Base-by-base conservation (phyloP, 192 early-diverging fungal species). In the Coemansia sp. region DNA sequence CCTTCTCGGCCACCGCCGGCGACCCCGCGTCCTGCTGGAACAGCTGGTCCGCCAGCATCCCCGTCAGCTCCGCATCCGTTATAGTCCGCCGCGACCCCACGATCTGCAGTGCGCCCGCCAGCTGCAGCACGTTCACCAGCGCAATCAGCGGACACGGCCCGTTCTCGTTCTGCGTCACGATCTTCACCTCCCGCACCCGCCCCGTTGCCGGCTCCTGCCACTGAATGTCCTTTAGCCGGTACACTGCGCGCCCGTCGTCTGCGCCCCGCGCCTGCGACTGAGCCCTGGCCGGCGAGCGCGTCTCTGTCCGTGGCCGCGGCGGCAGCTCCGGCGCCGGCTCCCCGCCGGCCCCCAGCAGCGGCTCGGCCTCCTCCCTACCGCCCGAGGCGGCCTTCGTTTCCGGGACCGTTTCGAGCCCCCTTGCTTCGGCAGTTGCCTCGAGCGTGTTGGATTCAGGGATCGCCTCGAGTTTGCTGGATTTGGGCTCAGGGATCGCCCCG, bases 161-260 rank as follows among this genome's bases (percentile, higher is more conserved):
- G 64, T 96, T 96, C 47, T 83, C 85, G 74, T 93, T 94, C 74
- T 96, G 94, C 5, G 93, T 93, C 29, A 90, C 83, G 36, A 95
- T 89, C 50, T 84, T 81, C 23, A 91, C 75, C 5, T 71, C 55
- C 44, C 75, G 67, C 44, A 61, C 46, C n/a, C 69, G 30, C 5
- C 74, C 56, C 5, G 81, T 81, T 15, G 40, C 39, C 11, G 70
- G 56, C 52, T 85, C 83, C 28, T 64, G 57, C 84, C 84, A 90
- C 50, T 75, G 78, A 38, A 93, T 80, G 12, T 81, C 77, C 59
- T 93, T 93, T 4, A 93, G 72, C 17, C 83, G 79, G 71, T 93
- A 90, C 55, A n/a, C n/a, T 57, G 44, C 26, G 44, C 27, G 0
- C 38, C 21, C 20, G 41, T 21, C 10, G 2, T 43, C 41, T 26